Evolutionary conservation across 441 rosid genomes (phyloP), one percentile per base, ranked within the genome.

Genomic region (Theobroma grandiflorum): DNA sequence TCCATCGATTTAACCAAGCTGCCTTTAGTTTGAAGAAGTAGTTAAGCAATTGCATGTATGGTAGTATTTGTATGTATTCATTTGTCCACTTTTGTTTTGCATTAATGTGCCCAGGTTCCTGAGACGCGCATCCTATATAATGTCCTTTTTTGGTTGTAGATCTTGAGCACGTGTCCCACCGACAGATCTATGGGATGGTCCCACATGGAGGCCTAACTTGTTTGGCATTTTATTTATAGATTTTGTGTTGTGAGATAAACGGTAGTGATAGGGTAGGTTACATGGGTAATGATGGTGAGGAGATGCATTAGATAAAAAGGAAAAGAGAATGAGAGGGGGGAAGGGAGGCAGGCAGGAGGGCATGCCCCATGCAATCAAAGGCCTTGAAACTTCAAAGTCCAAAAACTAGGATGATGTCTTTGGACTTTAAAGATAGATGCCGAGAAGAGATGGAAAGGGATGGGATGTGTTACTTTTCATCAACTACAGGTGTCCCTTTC

Each of bases 81-180:
- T 38, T 53, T 53, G 80, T 65, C 79, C 53, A 52, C 31, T 52
- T 53, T 14, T 50, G 31, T n/a, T 45, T 76, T 6, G n/a, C 47
- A 12, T 3, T 3, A 62, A 16, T 55, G 2, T n/a, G 69, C 58
- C 31, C 31, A 26, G 80, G 70, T 71, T 61, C n/a, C 33, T 3
- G 47, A 64, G 72, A 50, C 81, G 40, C 69, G 74, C 76, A 77
- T 6, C n/a, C n/a, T 61, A 9, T 79, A 76, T 64, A 4, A 47
- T 53, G 85, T 85, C 86, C 18, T 79, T 87, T 79, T 80, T 26
- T 26, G 31, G 82, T 43, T 7, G 10, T 67, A 57, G 75, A 74
- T 84, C 49, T 26, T 12, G n/a, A 78, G 63, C 81, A 80, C 86
- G 83, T 85, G 85, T 81, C 81, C 64, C 67, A 71, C 87, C 82